Base-by-base conservation (phyloP, 148 eudicot species). In the Pouteria glomerata region DNA sequence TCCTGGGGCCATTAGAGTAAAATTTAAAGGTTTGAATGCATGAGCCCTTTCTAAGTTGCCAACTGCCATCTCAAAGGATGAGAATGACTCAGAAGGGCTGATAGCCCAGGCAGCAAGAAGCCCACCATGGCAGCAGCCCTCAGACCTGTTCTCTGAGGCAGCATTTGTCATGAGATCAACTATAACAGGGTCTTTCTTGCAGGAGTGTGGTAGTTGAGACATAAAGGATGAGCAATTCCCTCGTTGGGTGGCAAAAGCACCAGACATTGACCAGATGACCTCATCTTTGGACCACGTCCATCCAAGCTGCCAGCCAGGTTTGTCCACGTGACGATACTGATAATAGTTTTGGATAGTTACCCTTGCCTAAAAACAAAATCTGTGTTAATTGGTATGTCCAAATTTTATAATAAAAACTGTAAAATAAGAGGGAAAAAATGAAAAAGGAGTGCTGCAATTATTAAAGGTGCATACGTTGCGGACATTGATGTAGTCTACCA, bases 281-380 rank as follows among this genome's bases (percentile, higher is more conserved):
- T 81, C 84, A 51, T 77, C 34, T 15, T 66, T 60, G 1, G 76
- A 56, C 84, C 84, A 81, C 23, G 63, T 66, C 81, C 78, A 81
- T 27, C 84, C 79, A 2, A 81, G 65, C 56, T 71, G 61, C 84
- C 84, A 81, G 23, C 84, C 84, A 33, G 81, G 81, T 21, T 37
- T 55, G 67, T 56, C 84, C 30, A 81, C 71, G 3, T 71, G 81
- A 19, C 79, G 81, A 51, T 81, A 81, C 21, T 71, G 72, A 57
- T 83, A 77, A 68, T 68, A 80, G 77, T 83, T 83, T 72, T 83
- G 86, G 70, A 83, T 75, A 63, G 73, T 80, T 51, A 80, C 81
- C 61, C 79, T 77, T 74, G 81, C 86, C 86, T 83, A 50, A 41
- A 51, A 66, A 55, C 37, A 53, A 30, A 2, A 33, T 12, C 10